Conservation (phyloP, 2,329 filamentous ascomycete genomes). For the Aschersonia sp. region DNA sequence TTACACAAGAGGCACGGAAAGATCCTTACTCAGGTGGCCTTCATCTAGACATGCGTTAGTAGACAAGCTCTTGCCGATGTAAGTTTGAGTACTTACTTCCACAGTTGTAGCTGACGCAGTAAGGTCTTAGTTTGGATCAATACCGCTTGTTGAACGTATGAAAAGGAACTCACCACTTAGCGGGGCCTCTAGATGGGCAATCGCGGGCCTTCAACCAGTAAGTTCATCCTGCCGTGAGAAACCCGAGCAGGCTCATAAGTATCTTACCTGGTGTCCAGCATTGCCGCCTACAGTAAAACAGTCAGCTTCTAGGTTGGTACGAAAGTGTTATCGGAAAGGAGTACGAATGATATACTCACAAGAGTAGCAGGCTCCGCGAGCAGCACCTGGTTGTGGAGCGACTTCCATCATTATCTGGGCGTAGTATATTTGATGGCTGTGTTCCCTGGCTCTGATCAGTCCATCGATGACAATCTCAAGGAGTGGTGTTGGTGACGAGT, state of each 20-base stretch:
- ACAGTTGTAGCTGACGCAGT: slow-evolving; percentile 56
- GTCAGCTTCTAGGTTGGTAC: slow-evolving; percentile 1
- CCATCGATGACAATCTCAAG: too few relatives aligned
- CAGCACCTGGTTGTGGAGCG: slow-evolving; percentile 4
- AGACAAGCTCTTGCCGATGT: neutral
- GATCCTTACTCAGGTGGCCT: slow-evolving; percentile 56
- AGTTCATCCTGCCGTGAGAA: neutral
- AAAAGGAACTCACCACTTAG: slow-evolving; percentile 52
- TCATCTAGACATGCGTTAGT: slow-evolving; percentile 26
- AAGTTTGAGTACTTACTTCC: slow-evolving; percentile 40
- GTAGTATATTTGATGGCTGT: neutral
- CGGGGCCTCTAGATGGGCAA: slow-evolving; percentile 70
- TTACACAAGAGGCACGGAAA: neutral
- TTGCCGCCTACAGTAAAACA: slow-evolving; percentile 43
- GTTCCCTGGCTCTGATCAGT: neutral
- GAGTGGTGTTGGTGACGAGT: too few relatives aligned
- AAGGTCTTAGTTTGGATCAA: too few relatives aligned
- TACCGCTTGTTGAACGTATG: too few relatives aligned
- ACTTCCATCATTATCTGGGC: slow-evolving; percentile 21
- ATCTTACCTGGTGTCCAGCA: slow-evolving; percentile 58
- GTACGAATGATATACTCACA: slow-evolving; percentile 22
- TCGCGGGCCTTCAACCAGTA: slow-evolving; percentile 54
- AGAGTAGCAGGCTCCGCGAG: slow-evolving; percentile 35
- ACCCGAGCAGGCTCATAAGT: neutral
- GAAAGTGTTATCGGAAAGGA: neutral